Evolutionary conservation across 2,329 filamentous ascomycete species (phyloP), one percentile per base, ranked within the genome.

Genomic region (Colletotrichum caudatum): DNA sequence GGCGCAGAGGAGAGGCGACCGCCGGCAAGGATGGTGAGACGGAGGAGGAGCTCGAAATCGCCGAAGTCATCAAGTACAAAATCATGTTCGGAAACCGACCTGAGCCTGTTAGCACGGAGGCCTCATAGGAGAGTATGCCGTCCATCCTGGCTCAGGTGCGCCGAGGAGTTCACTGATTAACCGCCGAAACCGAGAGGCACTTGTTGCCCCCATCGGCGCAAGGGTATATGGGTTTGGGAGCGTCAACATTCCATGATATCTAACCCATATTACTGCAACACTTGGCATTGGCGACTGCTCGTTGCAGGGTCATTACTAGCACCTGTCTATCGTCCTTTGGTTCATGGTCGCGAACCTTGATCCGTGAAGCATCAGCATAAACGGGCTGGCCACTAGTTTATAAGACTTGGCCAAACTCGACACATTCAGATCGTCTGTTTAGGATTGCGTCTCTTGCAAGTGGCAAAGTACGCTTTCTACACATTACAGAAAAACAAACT

Each of bases 51-150:
- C 79, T 98, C 64, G 94, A 98, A 82, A 88, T 98, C 74, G 90
- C 94, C 63, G 95, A 98, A 81, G 90, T 98, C 76, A 87, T 98
- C 74, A 92, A 91, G 84, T 93, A 92, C 79, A 98, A 97, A 84
- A 84, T 98, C 75, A 83, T 97, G 57, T 98, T 98, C 81, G 91
- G 92, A 23, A 88, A 88, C 72, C 87, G 95, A 58, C 95, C 95
- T 6, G 95, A 98, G 82, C 95, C 95, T 57, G 93, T 97, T 66
- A 90, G 90, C 44, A 84, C 84, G 57, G 80, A 76, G 35, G 76
- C 79, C 73, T 77, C 80, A 33, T 74, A 74, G 48, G 54, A 29
- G 59, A 69, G 16, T 12, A 23, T 56, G n/a, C 33, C 66, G 23
- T 14, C 23, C 18, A 46, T 50, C 39, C 50, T 41, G 39, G 23